phyloP scores from a whole-genome alignment of 2,329 filamentous ascomycete species.

The Cyclaneusma minus region DNA sequence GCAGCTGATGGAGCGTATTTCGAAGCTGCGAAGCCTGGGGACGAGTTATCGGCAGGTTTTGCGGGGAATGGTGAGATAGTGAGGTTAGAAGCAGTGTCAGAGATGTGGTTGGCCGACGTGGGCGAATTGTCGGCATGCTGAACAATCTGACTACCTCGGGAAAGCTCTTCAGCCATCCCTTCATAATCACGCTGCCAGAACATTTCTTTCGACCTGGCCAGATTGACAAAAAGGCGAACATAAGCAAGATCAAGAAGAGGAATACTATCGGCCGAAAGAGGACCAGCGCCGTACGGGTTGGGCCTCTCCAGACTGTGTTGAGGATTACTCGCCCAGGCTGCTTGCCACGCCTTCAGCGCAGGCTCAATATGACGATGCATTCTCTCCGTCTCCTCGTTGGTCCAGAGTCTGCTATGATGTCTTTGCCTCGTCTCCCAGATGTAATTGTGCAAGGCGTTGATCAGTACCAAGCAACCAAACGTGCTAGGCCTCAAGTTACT shows the following conservation, averaged over 20 bases:
- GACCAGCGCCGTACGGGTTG: slow-evolving; percentile 67
- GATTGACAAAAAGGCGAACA: slow-evolving; percentile 79
- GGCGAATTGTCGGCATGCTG: slow-evolving; percentile 55
- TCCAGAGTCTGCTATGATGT: slow-evolving; percentile 81
- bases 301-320: slow-evolving; percentile 72
- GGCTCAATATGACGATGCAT: slow-evolving; percentile 95
- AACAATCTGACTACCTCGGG: slow-evolving; percentile 58
- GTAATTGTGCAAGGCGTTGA: slow-evolving; percentile 92
- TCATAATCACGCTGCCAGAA: slow-evolving; percentile 94
- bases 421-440: slow-evolving; percentile 95
- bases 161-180: slow-evolving; percentile 75
- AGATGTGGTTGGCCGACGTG: slow-evolving; percentile 21
- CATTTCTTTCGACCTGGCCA: slow-evolving; percentile 81
- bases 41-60: slow-evolving; percentile 31
- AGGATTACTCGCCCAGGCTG: slow-evolving; percentile 77
- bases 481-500: slow-evolving; percentile 68
- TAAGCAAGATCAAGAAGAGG: slow-evolving; percentile 85
- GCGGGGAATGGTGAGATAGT: background rate
- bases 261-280: slow-evolving; percentile 79
- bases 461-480: slow-evolving; percentile 80
- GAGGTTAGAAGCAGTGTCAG: slow-evolving; percentile 11
- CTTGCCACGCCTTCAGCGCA: slow-evolving; percentile 84
- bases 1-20: slow-evolving; percentile 2
- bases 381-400: slow-evolving; percentile 78
- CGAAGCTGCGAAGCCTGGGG: slow-evolving; percentile 21